Conservation (phyloP, 2,329 filamentous ascomycete genomes). For the Pseudogymnoascus sp. region DNA sequence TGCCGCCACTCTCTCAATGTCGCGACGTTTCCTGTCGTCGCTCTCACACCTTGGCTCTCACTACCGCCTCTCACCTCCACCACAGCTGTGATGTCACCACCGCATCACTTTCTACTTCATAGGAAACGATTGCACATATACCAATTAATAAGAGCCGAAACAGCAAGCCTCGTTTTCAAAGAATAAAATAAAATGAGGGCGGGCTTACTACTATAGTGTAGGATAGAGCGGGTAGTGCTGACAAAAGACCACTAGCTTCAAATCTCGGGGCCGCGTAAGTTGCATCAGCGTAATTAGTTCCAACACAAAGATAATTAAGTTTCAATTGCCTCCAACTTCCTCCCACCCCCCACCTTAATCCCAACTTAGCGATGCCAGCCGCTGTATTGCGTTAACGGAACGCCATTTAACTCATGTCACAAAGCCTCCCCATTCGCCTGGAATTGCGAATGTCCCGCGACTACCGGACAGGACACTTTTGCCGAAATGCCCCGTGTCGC, state of each 20-base stretch:
- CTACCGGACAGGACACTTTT: background rate
- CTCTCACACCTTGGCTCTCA: too few relatives aligned
- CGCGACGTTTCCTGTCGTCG: too few relatives aligned
- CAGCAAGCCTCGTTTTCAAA: too few relatives aligned
- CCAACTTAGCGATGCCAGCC: too few relatives aligned
- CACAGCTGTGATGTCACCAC: too few relatives aligned
- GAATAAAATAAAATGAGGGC: too few relatives aligned
- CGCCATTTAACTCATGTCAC: background rate
- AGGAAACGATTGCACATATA: too few relatives aligned
- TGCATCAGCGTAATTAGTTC: background rate
- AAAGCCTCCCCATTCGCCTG: background rate
- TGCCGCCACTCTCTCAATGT: too few relatives aligned
- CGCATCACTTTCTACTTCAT: too few relatives aligned
- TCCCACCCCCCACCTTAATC: background rate
- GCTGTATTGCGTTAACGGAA: background rate
- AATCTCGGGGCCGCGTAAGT: background rate
- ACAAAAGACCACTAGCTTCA: background rate
- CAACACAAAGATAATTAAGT: background rate
- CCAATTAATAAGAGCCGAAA: too few relatives aligned
- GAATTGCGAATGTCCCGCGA: background rate
- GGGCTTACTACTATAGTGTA: too few relatives aligned
- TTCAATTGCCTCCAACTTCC: background rate
- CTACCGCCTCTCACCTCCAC: too few relatives aligned
- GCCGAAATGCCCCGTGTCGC: background rate
- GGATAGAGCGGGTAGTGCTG: background rate